Evolutionary conservation across 257 asterid genomes (phyloP), one percentile per base, ranked within the genome.

Genomic region (Solanum chiquidenum): DNA sequence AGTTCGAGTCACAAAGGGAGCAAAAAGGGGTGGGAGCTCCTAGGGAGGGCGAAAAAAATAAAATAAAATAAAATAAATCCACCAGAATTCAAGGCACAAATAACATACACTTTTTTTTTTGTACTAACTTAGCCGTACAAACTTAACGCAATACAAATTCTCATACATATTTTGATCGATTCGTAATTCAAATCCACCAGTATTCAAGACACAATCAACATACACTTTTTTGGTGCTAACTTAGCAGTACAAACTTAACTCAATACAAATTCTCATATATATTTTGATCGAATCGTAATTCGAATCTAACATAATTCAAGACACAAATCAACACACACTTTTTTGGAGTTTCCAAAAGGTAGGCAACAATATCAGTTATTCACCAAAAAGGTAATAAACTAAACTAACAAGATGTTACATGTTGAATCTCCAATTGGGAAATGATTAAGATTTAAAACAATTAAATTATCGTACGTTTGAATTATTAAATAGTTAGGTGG

Each of bases 401-500:
- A 18, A 49, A 9, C 80, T 35, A 18, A 27, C 46, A 73, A 16
- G 29, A 34, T 34, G 14, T 18, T 73, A 9, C 52, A 75, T 23
- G 33, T 37, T 37, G 33, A 75, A 21, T 34, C 33, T 75, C 16
- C 46, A 73, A 34, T 34, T 73, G 27, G 46, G 46, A 73, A 73
- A 73, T 34, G 27, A 34, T 73, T 73, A 34, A 34, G 46, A 73
- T 73, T 9, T 72, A 16, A 0, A 34, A 18, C 13, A 34, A 34
- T 73, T 42, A 73, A 34, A 73, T 13, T 77, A 13, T 79, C 9
- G 66, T 79, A 44, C 23, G 16, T 27, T 87, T 86, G 68, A 90
- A 91, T 91, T 77, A 91, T 93, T 89, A 91, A 85, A 88, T n/a
- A 68, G 86, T 72, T 72, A 52, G 40, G 94, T 91, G 85, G 91